Evolutionary conservation across 2,329 filamentous ascomycete species (phyloP).

Genomic region (Hypoxylon sp.): DNA sequence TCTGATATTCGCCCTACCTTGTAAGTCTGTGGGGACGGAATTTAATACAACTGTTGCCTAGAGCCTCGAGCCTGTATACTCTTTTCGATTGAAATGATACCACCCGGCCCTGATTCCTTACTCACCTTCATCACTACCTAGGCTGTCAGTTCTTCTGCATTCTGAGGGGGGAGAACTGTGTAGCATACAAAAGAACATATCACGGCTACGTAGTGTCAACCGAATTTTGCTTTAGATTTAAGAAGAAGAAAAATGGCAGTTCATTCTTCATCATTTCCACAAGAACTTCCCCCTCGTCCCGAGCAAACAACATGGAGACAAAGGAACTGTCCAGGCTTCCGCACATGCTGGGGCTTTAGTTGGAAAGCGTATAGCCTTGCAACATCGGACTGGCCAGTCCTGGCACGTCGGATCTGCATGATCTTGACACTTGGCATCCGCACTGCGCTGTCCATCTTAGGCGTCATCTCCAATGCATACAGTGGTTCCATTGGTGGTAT

Average conservation of each 20-base stretch:
- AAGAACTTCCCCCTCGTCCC: slow-evolving; percentile 34
- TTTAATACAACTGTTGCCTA: not conserved
- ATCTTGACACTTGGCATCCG: slow-evolving; percentile 22
- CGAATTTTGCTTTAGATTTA: not conserved
- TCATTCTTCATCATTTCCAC: slow-evolving; percentile 11
- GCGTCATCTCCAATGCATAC: slow-evolving; percentile 27
- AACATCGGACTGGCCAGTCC: slow-evolving; percentile 9
- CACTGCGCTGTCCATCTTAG: slow-evolving; percentile 27
- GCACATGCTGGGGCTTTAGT: slow-evolving; percentile 33
- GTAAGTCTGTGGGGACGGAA: not conserved
- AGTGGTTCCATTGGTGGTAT: slow-evolving; percentile 22
- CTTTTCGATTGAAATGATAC: not conserved
- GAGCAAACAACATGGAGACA: slow-evolving; percentile 21
- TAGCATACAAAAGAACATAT: not conserved
- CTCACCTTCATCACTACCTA: not conserved
- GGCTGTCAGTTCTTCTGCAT: not conserved
- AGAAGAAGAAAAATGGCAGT: slow-evolving; percentile 28
- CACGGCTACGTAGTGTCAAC: not conserved
- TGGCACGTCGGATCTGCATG: slow-evolving; percentile 27
- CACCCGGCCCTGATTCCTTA: not conserved
- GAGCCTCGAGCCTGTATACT: not conserved
- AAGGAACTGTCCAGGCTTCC: slow-evolving; percentile 32
- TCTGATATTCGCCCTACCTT: not conserved
- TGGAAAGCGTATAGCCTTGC: slow-evolving; percentile 35
- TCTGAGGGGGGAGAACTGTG: not conserved